Percentiles rank a stretch among this genome's conserved stretches.
Conservation (phyloP, 1,139 yeast species). For the Yueomyces sp. region DNA sequence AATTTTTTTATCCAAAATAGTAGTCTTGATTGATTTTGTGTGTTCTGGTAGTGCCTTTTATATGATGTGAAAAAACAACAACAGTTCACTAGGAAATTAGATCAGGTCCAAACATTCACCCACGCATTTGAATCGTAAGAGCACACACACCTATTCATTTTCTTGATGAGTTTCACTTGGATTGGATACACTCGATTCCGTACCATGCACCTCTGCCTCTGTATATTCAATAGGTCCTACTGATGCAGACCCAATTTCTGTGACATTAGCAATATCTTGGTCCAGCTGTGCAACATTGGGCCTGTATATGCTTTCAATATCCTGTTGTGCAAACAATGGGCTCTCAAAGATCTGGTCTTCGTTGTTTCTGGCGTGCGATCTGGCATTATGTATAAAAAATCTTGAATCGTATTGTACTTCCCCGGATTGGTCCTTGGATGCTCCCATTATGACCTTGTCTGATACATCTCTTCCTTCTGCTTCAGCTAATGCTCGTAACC, state of each 20-base stretch:
- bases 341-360: conserved; percentile 43
- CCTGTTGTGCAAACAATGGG: conserved; percentile 44
- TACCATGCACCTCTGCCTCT: conserved; percentile 22
- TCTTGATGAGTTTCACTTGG: conserved; percentile 11
- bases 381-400: conserved; percentile 35
- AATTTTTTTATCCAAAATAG: too few species aligned
- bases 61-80: too few species aligned
- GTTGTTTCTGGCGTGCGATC: conserved; percentile 27
- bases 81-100: too few species aligned
- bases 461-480: conserved; percentile 40
- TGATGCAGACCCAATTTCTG: conserved; percentile 4
- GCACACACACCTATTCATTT: conserved; percentile 14
- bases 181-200: neutral
- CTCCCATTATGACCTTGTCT: conserved; percentile 41
- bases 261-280: conserved; percentile 13
- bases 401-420: conserved; percentile 46
- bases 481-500: conserved; percentile 31
- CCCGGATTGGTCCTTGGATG: conserved; percentile 30
- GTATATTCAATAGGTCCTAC: conserved; percentile 44
- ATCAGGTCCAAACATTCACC: too few species aligned
- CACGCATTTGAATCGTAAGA: neutral
- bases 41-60: too few species aligned
- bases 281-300: conserved; percentile 20
- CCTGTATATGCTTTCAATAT: conserved; percentile 37
- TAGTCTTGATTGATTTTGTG: too few species aligned